Base-by-base conservation (phyloP, 1,284 basidiomycete species). In the Apiotrichum mycotoxinovorans region DNA sequence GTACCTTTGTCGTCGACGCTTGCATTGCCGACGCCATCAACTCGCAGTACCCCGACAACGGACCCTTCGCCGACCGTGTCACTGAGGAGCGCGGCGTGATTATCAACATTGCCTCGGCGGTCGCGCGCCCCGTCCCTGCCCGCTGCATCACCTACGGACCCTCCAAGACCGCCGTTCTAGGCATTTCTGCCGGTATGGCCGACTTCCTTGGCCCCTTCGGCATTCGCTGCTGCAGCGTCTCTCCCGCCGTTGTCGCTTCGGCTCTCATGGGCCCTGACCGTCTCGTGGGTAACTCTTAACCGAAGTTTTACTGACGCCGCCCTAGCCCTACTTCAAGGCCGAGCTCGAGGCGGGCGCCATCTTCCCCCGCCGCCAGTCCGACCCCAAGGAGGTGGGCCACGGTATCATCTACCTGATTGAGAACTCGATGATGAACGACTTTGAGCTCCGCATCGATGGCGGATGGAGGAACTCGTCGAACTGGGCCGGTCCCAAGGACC, bases 21-120 rank as follows among this genome's bases (percentile, higher is more conserved):
- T 42, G 41, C 54, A 61, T 72, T 25, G 62, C 65, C 30, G 70
- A 72, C 40, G 68, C 70, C 4, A 69, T 72, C 65, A 67, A 69
- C 58, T 62, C 63, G 20, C 67, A 66, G 41, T 69, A 66, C 58
- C 62, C 62, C 17, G 59, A 64, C 22, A 51, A 54, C 38, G 62
- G 54, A 7, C 49, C 56, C n/a, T 58, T 58, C 35, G 56, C 35
- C 2, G 46, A 53, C 1, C 47, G 63, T 46, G 49, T 51, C 14
- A 55, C 56, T 3, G 66, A 70, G 51, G 70, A 70, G 60, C 55
- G 68, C 27, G 70, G 68, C 15, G 38, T 54, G 52, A 72, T 72
- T 49, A 56, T 70, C 61, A 72, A 72, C 64, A 60, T 66, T 49
- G 63, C 68, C 4, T 63, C 59, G 4, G 66, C 57, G 9, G 70